Percentiles rank a stretch among this genome's conserved stretches.
Evolutionary conservation across 225 moss, liverwort and hornwort genomes (phyloP).

Genomic region (Sphagnum tenellum): DNA sequence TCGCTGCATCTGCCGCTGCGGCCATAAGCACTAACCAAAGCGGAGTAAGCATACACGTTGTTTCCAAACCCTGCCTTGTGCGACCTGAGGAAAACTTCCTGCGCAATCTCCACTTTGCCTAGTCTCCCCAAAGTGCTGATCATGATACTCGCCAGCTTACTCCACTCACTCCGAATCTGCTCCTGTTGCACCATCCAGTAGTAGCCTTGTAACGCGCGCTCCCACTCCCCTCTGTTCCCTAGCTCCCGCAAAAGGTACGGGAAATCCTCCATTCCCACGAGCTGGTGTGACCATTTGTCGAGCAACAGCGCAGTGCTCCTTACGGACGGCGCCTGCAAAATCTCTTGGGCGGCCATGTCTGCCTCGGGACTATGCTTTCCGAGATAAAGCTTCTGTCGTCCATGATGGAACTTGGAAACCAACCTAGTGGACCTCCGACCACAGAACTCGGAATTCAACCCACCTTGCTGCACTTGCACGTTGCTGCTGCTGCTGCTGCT

Average conservation of each 20-base stretch:
- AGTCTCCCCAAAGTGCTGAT: conserved; percentile 14
- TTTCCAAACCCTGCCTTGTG: conserved; percentile 19
- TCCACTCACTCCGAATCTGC: conserved; percentile 23
- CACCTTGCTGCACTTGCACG: conserved; percentile 35
- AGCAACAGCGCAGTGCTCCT: conserved; percentile 42
- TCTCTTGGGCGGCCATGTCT: conserved; percentile 70
- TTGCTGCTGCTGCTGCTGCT: no score
- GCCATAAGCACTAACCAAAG: conserved; percentile 30
- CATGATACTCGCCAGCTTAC: conserved; percentile 26
- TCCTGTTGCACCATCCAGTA: conserved; percentile 35
- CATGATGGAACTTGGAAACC: conserved; percentile 94
- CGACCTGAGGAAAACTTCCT: conserved; percentile 25
- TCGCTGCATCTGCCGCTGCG: conserved; percentile 25
- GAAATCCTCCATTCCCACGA: conserved; percentile 60
- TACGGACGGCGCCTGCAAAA: conserved; percentile 38
- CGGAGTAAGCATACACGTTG: conserved; percentile 36
- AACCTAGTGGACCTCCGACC: conserved; percentile 86
- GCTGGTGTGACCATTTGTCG: conserved; percentile 69
- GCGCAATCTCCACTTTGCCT: conserved; percentile 25
- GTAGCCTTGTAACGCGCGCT: conserved; percentile 27
- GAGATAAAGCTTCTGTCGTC: conserved; percentile 84
- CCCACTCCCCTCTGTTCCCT: conserved; percentile 27
- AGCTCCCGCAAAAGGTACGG: conserved; percentile 29
- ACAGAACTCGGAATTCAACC: conserved; percentile 79
- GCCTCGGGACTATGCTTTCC: conserved; percentile 94